A percentile compares a stretch with the other conserved stretches of the same genome.
phyloP scores from a whole-genome alignment of 2,329 filamentous ascomycete genomes.

The Aspergillus sp. region DNA sequence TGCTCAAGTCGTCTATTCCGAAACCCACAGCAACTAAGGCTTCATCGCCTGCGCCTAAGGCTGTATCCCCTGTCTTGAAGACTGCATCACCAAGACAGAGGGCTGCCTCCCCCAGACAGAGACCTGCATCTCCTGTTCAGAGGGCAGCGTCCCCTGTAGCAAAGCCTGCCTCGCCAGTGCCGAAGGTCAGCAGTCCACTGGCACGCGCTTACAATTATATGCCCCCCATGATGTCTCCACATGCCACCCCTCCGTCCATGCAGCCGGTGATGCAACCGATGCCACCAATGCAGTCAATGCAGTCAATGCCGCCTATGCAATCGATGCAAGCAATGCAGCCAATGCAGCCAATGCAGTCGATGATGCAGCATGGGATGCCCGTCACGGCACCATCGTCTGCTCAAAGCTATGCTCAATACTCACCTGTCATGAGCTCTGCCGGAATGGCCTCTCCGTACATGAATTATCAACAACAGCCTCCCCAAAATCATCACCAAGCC shows the following conservation, averaged over 20 bases:
- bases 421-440: slow-evolving; percentile 29
- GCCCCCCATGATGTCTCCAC: slow-evolving; percentile 29
- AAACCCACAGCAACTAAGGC: neutral
- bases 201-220: slow-evolving; percentile 28
- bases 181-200: slow-evolving; percentile 32
- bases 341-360: no score
- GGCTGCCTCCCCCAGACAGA: slow-evolving; percentile 8
- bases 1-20: slow-evolving; percentile 1
- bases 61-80: slow-evolving; percentile 10
- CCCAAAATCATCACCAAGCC: slow-evolving; percentile 22
- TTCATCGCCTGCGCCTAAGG: slow-evolving; percentile 8
- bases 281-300: no score
- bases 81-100: slow-evolving; percentile 11
- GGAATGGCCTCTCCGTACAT: no score
- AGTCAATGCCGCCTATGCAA: no score
- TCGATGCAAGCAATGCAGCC: no score
- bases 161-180: slow-evolving; percentile 22
- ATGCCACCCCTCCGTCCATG: slow-evolving; percentile 22
- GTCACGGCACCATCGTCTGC: slow-evolving; percentile 16
- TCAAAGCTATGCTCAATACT: slow-evolving; percentile 27
- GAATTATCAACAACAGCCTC: slow-evolving; percentile 4
- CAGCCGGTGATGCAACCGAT: slow-evolving; percentile 5
- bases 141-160: slow-evolving; percentile 12
- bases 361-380: no score
- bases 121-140: slow-evolving; percentile 1